phyloP scores from a whole-genome alignment of 164 flowering plant species.

The Vitis riparia region DNA sequence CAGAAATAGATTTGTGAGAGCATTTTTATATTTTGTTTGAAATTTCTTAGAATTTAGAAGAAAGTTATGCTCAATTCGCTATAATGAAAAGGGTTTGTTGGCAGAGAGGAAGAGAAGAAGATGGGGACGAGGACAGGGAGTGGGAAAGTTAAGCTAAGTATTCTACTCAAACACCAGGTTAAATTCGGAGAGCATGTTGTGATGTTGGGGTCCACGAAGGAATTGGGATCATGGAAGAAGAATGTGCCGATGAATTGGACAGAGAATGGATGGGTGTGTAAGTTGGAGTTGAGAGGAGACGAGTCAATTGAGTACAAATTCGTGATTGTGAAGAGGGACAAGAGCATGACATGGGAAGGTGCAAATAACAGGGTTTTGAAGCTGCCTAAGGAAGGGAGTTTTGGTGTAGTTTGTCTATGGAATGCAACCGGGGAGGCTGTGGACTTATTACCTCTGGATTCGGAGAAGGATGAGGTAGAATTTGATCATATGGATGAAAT shows the following conservation, averaged over 20 bases:
- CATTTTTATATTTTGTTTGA: too few relatives aligned
- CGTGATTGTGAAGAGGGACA: slow-evolving; percentile 47
- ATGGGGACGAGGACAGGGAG: slow-evolving; percentile 17
- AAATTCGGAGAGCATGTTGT: slow-evolving; percentile 71
- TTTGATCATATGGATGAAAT: slow-evolving; percentile 23
- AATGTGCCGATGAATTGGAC: slow-evolving; percentile 67
- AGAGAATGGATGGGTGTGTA: slow-evolving; percentile 73
- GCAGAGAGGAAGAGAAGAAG: slow-evolving; percentile 29
- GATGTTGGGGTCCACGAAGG: slow-evolving; percentile 68
- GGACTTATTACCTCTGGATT: slow-evolving; percentile 33
- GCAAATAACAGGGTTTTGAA: slow-evolving; percentile 67
- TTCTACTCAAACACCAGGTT: slow-evolving; percentile 76
- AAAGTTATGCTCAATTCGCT: not conserved
- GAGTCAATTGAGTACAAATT: slow-evolving; percentile 72
- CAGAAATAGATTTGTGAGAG: too few relatives aligned
- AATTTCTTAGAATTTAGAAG: too few relatives aligned
- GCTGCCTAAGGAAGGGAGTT: slow-evolving; percentile 54
- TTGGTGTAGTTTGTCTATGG: slow-evolving; percentile 70
- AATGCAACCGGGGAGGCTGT: slow-evolving; percentile 55
- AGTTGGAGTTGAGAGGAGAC: slow-evolving; percentile 51
- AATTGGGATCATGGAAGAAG: slow-evolving; percentile 89
- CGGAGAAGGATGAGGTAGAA: slow-evolving; percentile 12
- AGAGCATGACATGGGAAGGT: slow-evolving; percentile 65
- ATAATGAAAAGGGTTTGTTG: not conserved
- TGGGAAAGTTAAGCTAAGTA: slow-evolving; percentile 43